Evolutionary conservation across 352 stramenopile species (phyloP).

Genomic region (Phytophthora pluvialis): DNA sequence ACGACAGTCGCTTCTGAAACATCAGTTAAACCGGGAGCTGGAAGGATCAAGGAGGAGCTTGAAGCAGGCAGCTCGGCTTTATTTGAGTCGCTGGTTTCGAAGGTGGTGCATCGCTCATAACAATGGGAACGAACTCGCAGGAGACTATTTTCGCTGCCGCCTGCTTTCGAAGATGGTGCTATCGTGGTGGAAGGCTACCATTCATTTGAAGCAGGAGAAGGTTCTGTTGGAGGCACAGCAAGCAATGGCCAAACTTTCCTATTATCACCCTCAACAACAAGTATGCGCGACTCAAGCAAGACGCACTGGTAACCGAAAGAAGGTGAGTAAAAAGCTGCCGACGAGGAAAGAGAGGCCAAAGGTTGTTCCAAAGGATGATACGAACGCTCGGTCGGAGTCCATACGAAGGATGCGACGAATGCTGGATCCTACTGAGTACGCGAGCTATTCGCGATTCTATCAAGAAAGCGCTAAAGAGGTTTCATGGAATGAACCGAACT

Average conservation of each 20-base stretch:
- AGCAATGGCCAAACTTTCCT: constrained; percentile 42
- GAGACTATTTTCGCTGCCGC: constrained; percentile 16
- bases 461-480: constrained; percentile 6
- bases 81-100: constrained; percentile 26
- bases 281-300: constrained; percentile 12
- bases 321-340: neutral
- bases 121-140: constrained; percentile 9
- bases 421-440: constrained; percentile 38
- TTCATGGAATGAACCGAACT: neutral
- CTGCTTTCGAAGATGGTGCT: constrained; percentile 30
- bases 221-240: constrained; percentile 49
- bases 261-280: constrained; percentile 45
- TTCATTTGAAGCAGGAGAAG: constrained; percentile 61
- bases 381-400: constrained; percentile 4
- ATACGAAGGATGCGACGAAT: constrained; percentile 43
- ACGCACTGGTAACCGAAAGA: constrained; percentile 3
- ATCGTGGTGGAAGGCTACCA: constrained; percentile 51
- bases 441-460: constrained; percentile 33
- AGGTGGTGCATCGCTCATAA: constrained; percentile 20
- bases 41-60: constrained; percentile 8
- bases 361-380: neutral
- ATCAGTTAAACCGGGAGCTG: constrained; percentile 30
- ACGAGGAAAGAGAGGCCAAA: constrained; percentile 13
- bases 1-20: constrained; percentile 26
- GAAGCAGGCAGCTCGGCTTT: constrained; percentile 10